Conservation (phyloP, 805 yeast genomes). For the Yarrowia porcina region DNA sequence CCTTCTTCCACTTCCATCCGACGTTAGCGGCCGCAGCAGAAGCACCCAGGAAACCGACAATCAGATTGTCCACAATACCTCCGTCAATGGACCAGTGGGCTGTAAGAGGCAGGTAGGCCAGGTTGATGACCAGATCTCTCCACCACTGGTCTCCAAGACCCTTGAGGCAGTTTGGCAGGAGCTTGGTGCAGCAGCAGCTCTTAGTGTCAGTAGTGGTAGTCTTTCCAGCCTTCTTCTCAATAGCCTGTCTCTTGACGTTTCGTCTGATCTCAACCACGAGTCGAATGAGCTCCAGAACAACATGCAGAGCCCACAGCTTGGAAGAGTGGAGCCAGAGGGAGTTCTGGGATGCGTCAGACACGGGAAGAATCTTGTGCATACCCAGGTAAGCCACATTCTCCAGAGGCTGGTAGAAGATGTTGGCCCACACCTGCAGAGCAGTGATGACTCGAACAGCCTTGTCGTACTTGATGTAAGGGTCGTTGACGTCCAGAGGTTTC, state of each 20-base stretch:
- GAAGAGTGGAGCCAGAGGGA: slow-evolving; percentile 39
- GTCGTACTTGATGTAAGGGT: slow-evolving; percentile 30
- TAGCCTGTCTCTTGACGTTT: slow-evolving; percentile 28
- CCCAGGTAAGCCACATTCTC: slow-evolving; percentile 44
- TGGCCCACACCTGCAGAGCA: slow-evolving; percentile 40
- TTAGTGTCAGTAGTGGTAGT: not conserved
- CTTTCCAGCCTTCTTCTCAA: slow-evolving; percentile 23
- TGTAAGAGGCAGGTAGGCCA: slow-evolving; percentile 44
- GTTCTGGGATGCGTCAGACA: slow-evolving; percentile 31
- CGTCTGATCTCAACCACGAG: slow-evolving; percentile 27
- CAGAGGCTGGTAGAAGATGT: slow-evolving; percentile 41
- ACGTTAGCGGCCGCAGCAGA: slow-evolving; percentile 36
- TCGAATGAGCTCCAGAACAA: slow-evolving; percentile 37
- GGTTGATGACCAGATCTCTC: slow-evolving; percentile 36
- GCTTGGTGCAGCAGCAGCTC: slow-evolving; percentile 7
- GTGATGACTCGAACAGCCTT: slow-evolving; percentile 35
- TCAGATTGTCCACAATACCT: slow-evolving; percentile 37
- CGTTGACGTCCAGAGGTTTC: slow-evolving; percentile 23
- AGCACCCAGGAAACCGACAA: slow-evolving; percentile 43
- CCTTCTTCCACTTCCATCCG: slow-evolving; percentile 30
- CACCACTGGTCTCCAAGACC: slow-evolving; percentile 26
- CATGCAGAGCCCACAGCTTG: slow-evolving; percentile 41
- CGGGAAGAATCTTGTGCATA: slow-evolving; percentile 38
- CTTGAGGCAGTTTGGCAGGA: not conserved
- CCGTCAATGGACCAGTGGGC: slow-evolving; percentile 43